Evolutionary conservation across 2,329 filamentous ascomycete genomes (phyloP).

Genomic region (Cadophora luteo-olivacea): DNA sequence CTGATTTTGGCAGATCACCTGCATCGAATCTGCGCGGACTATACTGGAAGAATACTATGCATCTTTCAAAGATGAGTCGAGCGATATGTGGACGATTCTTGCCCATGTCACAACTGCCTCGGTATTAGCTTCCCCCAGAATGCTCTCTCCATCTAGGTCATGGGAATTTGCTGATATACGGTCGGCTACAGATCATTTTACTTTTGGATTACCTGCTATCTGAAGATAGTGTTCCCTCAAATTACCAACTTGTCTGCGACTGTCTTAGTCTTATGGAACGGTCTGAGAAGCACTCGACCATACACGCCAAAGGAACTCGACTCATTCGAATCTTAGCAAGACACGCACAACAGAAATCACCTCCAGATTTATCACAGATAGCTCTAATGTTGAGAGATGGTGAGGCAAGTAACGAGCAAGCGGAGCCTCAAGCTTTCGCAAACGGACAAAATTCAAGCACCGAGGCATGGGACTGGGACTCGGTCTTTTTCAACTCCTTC

Average conservation of each 20-base stretch:
- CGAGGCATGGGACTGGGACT: not conserved
- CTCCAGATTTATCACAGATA: too few relatives aligned
- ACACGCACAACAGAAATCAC: too few relatives aligned
- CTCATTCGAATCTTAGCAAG: not conserved
- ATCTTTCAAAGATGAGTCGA: not conserved
- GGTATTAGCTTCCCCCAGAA: too few relatives aligned
- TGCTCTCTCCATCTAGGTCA: not conserved
- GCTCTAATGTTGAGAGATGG: too few relatives aligned
- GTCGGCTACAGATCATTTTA: not conserved
- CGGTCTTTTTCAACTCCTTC: not conserved
- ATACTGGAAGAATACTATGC: conserved; percentile 2
- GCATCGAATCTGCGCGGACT: conserved; percentile 3
- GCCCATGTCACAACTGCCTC: not conserved
- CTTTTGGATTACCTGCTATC: not conserved
- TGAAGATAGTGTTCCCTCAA: not conserved
- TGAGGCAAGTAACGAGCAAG: too few relatives aligned
- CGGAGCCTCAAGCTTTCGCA: too few relatives aligned
- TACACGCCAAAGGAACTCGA: not conserved
- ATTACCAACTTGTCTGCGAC: not conserved
- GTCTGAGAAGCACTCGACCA: not conserved
- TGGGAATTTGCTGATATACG: too few relatives aligned
- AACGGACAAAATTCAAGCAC: not conserved
- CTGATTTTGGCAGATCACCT: not conserved
- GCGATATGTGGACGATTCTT: conserved; percentile 3
- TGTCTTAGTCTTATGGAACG: not conserved